These are phyloP conservation scores for Phaffia tasmanica DNA, from an alignment of 768 basidiomycete genomes.

Conservation along the genomic window DNA sequence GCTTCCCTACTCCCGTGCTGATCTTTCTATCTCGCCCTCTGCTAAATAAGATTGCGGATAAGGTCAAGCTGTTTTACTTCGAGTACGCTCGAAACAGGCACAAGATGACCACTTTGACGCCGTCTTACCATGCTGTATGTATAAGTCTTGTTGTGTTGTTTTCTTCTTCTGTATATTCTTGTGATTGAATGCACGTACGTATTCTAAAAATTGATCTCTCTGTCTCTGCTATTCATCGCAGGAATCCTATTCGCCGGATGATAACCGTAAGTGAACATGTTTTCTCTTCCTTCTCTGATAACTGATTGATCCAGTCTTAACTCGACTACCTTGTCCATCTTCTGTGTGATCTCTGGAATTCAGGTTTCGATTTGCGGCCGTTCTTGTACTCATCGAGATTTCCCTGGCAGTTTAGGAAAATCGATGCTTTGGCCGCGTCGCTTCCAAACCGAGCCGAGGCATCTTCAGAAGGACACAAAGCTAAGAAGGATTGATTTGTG, in stretches of 20 bases:
- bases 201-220: not conserved
- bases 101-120: conserved; percentile 96
- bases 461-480: not conserved
- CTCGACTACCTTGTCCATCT: conserved; percentile 4
- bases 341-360: conserved; percentile 21
- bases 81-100: conserved; percentile 93
- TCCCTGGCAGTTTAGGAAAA: conserved; percentile 93
- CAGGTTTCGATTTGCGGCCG: conserved; percentile 88
- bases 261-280: conserved; percentile 57
- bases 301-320: not conserved
- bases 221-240: conserved; percentile 38
- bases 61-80: conserved; percentile 95
- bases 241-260: conserved; percentile 95
- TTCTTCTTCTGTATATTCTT: not conserved
- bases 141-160: conserved; percentile 26
- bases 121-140: conserved; percentile 82
- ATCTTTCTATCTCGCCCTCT: not conserved
- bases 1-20: not conserved
- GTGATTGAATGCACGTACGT: not conserved
- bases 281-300: not conserved
- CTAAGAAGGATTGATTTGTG: too few species aligned
- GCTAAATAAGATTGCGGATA: conserved; percentile 69
- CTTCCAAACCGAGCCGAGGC: conserved; percentile 45
- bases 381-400: conserved; percentile 93
- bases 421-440: conserved; percentile 68